Percentiles rank a stretch among this genome's conserved stretches.
phyloP scores from a whole-genome alignment of 208 protist species.

The Crithidia sp. region DNA sequence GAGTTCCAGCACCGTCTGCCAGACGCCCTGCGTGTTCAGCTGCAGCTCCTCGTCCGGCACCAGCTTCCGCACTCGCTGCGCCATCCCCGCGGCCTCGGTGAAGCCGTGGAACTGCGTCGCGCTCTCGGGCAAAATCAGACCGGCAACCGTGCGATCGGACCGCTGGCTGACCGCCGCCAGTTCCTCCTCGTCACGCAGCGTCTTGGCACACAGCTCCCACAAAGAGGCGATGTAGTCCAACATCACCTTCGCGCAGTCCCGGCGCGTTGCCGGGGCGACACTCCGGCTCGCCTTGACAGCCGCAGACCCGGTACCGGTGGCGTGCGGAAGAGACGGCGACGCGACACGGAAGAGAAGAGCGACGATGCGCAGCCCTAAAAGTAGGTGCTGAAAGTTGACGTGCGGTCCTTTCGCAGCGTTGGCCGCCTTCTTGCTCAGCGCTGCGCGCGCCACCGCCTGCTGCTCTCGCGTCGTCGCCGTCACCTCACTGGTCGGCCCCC shows the following conservation, averaged over 20 bases:
- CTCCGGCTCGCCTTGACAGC: slow-evolving; percentile 11
- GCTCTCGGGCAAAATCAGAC: slow-evolving; percentile 34
- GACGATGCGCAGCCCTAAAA: slow-evolving; percentile 34
- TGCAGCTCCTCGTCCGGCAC: slow-evolving; percentile 40
- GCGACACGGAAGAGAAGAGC: slow-evolving; percentile 27
- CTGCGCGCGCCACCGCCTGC: neutral
- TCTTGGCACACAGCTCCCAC: slow-evolving; percentile 47
- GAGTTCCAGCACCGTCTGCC: slow-evolving; percentile 60
- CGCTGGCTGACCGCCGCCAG: neutral
- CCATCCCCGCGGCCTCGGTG: slow-evolving; percentile 21
- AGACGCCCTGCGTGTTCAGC: slow-evolving; percentile 61
- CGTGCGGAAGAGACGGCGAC: neutral
- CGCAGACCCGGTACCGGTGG: neutral
- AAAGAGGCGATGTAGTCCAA: slow-evolving; percentile 72
- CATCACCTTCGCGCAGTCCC: slow-evolving; percentile 54
- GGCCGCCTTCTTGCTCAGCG: slow-evolving; percentile 2
- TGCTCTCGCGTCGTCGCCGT: neutral
- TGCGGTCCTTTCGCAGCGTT: neutral
- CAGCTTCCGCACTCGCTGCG: slow-evolving; percentile 26
- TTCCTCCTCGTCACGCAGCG: slow-evolving; percentile 4
- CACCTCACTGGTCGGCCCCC: neutral
- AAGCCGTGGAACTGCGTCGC: slow-evolving; percentile 55
- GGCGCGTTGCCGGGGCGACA: slow-evolving; percentile 24
- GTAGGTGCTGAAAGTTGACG: slow-evolving; percentile 31
- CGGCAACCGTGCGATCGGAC: neutral